Percentiles rank a stretch among this genome's conserved stretches.
Evolutionary conservation across 2,329 filamentous ascomycete genomes (phyloP).

Genomic region (Aspergillus latus): DNA sequence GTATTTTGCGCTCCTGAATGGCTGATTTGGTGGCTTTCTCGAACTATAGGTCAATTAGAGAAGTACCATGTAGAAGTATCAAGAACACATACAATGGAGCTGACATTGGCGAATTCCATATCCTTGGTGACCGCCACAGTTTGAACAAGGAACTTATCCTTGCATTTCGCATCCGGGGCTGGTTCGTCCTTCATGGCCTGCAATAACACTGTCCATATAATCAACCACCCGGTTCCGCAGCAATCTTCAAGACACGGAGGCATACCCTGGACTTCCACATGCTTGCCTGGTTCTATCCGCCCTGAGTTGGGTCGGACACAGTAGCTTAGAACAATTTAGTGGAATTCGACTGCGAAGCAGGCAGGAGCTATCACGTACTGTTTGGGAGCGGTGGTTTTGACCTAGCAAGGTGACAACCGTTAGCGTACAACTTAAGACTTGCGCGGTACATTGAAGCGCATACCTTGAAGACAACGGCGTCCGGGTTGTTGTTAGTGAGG

Average conservation of each 20-base stretch:
- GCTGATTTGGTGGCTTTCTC: conserved; percentile 71
- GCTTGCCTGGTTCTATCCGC: conserved; percentile 83
- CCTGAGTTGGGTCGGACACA: conserved; percentile 97
- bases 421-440: conserved; percentile 25
- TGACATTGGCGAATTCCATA: conserved; percentile 78
- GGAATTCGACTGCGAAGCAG: conserved; percentile 12
- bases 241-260: background rate
- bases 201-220: conserved; percentile 67
- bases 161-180: conserved; percentile 79
- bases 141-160: conserved; percentile 97
- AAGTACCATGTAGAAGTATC: background rate
- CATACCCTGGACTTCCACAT: conserved; percentile 87
- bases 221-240: conserved; percentile 21
- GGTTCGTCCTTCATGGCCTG: conserved; percentile 98
- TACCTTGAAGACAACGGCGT: conserved; percentile 66
- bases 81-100: conserved; percentile 67
- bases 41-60: conserved; percentile 55
- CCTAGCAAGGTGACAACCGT: conserved; percentile 53
- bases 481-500: conserved; percentile 57
- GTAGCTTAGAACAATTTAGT: conserved; percentile 63
- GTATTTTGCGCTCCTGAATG: conserved; percentile 93
- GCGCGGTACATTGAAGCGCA: conserved; percentile 23
- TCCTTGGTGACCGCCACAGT: conserved; percentile 80
- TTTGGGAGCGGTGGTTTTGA: conserved; percentile 98
- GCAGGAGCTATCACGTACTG: conserved; percentile 65